Evolutionary conservation across 306 rosid genomes (phyloP), one percentile per base, ranked within the genome.

Genomic region (Spatholobus suberectus): DNA sequence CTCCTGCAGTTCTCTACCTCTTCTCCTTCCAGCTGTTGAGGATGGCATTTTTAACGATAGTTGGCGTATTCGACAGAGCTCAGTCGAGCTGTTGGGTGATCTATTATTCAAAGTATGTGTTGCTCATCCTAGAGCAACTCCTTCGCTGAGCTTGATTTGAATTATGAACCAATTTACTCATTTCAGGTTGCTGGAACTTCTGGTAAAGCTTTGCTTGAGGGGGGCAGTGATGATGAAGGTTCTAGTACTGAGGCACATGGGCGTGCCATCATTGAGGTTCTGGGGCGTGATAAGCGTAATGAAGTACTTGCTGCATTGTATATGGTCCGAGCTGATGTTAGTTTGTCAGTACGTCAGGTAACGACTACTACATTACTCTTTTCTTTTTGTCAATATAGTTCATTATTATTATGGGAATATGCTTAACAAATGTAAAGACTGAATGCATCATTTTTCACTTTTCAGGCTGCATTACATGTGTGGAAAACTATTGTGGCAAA

Each of bases 211-310:
- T 91, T 96, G 82, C 97, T 96, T 75, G 99, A 96, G 85, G 99
- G 99, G 35, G 99, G 99, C 70, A 96, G 99, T 83, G 99, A 96
- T 63, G 99, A 96, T 91, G 99, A 96, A 90, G 99, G 99, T 86
- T 89, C 99, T 65, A 96, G 99, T 69, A 96, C 97, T 12, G 99
- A 96, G 89, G 99, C 99, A 47, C 98, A 96, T 15, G 99, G 99
- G 14, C 97, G 99, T 65, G 99, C 99, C 78, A 96, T 94, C 81
- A 92, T 96, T 88, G 97, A 94, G 89, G 89, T 96, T 85, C 86
- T 96, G 44, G 99, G 99, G 73, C 90, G 90, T 70, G 94, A 91
- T 35, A 96, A 91, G 80, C 98, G 99, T 46, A 88, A 96, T 86
- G 98, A 96, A 89, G 88, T 92, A 71, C 99, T 96, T 61, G 93